Conservation (phyloP, 345 rosid species). For the Fremontodendron californicum region DNA sequence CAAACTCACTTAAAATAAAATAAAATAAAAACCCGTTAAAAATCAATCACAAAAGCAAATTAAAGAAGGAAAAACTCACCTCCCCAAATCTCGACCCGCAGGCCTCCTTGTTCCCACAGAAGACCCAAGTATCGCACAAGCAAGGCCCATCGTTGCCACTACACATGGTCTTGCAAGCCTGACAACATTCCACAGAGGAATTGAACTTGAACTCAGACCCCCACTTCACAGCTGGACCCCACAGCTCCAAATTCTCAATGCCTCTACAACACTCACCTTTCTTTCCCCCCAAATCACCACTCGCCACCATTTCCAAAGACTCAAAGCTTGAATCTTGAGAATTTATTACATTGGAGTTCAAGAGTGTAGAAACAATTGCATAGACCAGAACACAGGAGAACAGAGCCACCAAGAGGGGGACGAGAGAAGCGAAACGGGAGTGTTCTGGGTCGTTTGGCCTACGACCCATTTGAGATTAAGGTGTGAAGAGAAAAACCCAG, state of each 20-base stretch:
- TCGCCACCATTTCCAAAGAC: conserved; percentile 17
- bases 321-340: conserved; percentile 11
- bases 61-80: conserved; percentile 28
- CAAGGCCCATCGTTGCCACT: conserved; percentile 85
- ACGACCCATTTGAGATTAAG: conserved; percentile 53
- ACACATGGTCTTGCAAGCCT: conserved; percentile 90
- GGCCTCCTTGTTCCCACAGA: conserved; percentile 65
- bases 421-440: conserved; percentile 49
- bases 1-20: too few species aligned
- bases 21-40: background rate
- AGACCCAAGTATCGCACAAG: conserved; percentile 95
- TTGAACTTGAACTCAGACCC: conserved; percentile 88
- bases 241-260: conserved; percentile 75
- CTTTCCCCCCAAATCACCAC: conserved; percentile 8
- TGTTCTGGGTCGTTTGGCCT: conserved; percentile 51
- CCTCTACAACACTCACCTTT: conserved; percentile 70
- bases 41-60: background rate
- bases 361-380: conserved; percentile 49
- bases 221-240: conserved; percentile 99
- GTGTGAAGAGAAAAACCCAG: conserved; percentile 14
- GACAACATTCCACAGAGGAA: conserved; percentile 64
- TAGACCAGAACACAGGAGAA: conserved; percentile 64
- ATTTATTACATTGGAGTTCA: conserved; percentile 29
- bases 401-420: conserved; percentile 49
- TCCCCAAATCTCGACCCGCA: conserved; percentile 90